Conservation (phyloP, 805 yeast genomes). For the Candida chilensis region DNA sequence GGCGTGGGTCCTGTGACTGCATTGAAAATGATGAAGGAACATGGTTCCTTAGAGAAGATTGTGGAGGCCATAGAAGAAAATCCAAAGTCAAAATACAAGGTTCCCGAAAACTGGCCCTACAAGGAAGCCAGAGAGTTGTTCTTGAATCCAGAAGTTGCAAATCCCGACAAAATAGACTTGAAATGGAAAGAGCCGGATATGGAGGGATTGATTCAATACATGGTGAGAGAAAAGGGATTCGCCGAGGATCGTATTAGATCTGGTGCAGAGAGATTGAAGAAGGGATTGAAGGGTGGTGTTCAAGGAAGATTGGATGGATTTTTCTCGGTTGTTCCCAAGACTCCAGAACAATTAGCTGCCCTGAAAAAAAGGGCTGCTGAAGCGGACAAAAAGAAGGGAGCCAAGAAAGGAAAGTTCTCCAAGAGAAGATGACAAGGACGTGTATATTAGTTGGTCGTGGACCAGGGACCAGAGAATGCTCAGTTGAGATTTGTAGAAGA, state of each 20-base stretch:
- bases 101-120: conserved; percentile 95
- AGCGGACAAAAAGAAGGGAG: conserved; percentile 17
- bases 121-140: conserved; percentile 82
- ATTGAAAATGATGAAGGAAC: conserved; percentile 76
- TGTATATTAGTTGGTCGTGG: too few relatives aligned
- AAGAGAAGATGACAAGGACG: conserved; percentile 9
- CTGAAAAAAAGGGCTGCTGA: conserved; percentile 23
- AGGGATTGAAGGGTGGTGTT: conserved; percentile 75
- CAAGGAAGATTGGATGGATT: conserved; percentile 93
- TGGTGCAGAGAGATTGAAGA: conserved; percentile 79
- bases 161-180: conserved; percentile 51
- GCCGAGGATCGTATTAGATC: conserved; percentile 84
- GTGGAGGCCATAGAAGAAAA: conserved; percentile 52
- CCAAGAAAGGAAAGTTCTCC: conserved; percentile 8
- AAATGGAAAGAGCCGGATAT: conserved; percentile 89
- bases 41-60: conserved; percentile 71
- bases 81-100: conserved; percentile 57
- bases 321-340: conserved; percentile 58
- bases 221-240: conserved; percentile 86
- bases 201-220: conserved; percentile 71
- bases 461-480: too few relatives aligned
- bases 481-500: too few relatives aligned
- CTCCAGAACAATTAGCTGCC: conserved; percentile 31
- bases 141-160: conserved; percentile 68
- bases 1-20: conserved; percentile 98